Base-by-base conservation (phyloP, 371 early-diverging fungal species). In the Mucor circinelloides region DNA sequence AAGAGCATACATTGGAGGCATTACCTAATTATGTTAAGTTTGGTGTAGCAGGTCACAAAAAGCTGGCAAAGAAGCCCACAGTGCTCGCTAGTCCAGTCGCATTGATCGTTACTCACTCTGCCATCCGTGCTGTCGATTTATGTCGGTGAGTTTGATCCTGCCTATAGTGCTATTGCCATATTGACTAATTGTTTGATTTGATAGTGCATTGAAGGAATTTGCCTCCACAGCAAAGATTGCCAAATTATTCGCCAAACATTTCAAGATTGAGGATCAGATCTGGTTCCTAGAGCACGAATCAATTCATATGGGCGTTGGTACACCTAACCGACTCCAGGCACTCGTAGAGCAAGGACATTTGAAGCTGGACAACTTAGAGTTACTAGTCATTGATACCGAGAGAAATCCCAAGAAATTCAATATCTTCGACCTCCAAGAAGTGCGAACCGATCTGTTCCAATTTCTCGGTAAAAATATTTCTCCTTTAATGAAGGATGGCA, bases 181-280 rank as follows among this genome's bases (percentile, higher is more conserved):
- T 1, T 12, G 15, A 12, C 25, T 60, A 0, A 9, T 19, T n/a
- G 10, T 30, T 4, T 63, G 9, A 28, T 32, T 31, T 25, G 38
- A 21, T 60, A 76, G 76, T 52, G 70, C 67, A n/a, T 58, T 81
- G 58, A 76, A 73, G 48, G 76, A 73, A 50, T 84, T 86, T 30
- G 55, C 55, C 13, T 46, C 73, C 4, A 77, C 82, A 32, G 82
- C 80, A 36, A 88, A 88, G 62, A 81, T 94, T 23, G 91, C 87
- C 17, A 96, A 96, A 77, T 76, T 95, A 40, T 96, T 96, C 76
- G 91, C 94, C 13, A 87, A 91, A 62, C 96, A 96, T 70, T 78
- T 95, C 71, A 95, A 95, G 72, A 76, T 94, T 1, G 77, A 80
- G 17, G 93, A 92, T 52, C 95, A 96, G 72, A 75, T 84, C 19